phyloP scores from a whole-genome alignment of 148 eudicot genomes.

The Silene latifolia region DNA sequence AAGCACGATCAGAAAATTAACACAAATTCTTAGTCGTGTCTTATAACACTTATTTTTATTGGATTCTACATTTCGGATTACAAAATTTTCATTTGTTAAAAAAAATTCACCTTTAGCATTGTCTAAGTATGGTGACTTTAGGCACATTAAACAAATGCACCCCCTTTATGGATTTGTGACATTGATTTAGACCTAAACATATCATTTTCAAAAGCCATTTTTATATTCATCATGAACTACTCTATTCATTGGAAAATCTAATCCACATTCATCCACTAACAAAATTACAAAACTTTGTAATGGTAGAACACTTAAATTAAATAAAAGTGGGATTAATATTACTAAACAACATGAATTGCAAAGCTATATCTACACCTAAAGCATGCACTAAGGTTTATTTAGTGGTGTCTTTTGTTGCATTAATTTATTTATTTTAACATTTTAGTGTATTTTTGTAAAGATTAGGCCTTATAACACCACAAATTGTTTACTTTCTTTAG shows the following conservation, averaged over 20 bases:
- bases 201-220: conserved; percentile 22
- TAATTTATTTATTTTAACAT: neutral
- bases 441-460: neutral
- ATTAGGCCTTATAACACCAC: conserved; percentile 18
- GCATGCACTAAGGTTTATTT: neutral
- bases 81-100: too few relatives aligned
- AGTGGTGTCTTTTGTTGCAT: conserved; percentile 5
- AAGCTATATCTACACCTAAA: neutral
- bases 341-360: conserved; percentile 9
- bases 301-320: conserved; percentile 2
- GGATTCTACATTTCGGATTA: too few relatives aligned
- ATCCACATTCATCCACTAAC: neutral
- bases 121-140: neutral
- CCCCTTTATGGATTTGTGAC: conserved; percentile 4
- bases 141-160: neutral
- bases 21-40: too few relatives aligned
- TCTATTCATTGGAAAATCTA: conserved; percentile 15
- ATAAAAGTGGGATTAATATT: neutral
- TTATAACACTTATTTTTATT: too few relatives aligned
- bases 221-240: conserved; percentile 1
- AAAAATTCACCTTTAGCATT: neutral
- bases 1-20: too few relatives aligned
- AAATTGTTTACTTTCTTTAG: too few relatives aligned
- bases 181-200: conserved; percentile 10
- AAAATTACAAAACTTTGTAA: neutral